Conservation (phyloP, 2,329 filamentous ascomycete genomes). For the Fusarium sp. region DNA sequence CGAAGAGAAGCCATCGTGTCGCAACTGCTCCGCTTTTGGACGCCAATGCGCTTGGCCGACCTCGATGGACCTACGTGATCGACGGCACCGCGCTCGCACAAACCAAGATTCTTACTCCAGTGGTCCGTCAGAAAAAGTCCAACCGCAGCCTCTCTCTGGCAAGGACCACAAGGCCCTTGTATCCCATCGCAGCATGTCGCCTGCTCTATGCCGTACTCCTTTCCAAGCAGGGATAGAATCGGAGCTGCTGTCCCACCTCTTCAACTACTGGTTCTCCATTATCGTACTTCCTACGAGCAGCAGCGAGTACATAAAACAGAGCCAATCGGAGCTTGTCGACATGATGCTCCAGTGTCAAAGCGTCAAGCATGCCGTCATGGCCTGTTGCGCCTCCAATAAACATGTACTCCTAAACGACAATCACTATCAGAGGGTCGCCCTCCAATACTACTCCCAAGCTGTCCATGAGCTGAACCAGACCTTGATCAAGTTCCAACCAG, state of each 20-base stretch:
- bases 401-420: background rate
- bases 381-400: conserved; percentile 1
- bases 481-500: background rate
- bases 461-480: background rate
- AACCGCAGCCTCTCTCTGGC: background rate
- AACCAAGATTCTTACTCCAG: background rate
- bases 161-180: background rate
- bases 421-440: background rate
- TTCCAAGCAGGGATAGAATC: background rate
- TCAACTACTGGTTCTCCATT: background rate
- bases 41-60: conserved; percentile 1
- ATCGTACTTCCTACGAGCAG: background rate
- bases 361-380: background rate
- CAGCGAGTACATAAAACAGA: background rate
- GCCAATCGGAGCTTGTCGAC: background rate
- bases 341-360: background rate
- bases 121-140: background rate
- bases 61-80: background rate
- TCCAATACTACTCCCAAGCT: background rate
- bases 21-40: conserved; percentile 7
- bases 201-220: background rate
- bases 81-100: background rate
- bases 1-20: conserved; percentile 18
- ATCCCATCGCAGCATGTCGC: background rate
- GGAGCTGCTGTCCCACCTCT: background rate